Evolutionary conservation across 805 yeast genomes (phyloP), one percentile per base, ranked within the genome.

Genomic region (Komagataella pseudopastoris): DNA sequence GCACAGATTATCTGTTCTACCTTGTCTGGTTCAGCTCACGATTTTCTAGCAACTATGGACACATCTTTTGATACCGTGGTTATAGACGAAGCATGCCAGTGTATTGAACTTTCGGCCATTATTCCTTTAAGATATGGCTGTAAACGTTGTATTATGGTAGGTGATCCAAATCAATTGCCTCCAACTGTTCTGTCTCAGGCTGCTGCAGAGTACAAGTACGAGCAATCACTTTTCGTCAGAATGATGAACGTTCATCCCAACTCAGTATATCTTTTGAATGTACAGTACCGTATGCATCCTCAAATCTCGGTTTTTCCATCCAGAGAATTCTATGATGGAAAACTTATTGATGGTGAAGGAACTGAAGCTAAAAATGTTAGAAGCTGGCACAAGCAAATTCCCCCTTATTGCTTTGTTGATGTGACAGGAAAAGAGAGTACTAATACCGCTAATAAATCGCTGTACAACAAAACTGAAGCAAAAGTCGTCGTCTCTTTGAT

Each of bases 281-380:
- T 88, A 8, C 99, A 91, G 63, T 91, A 91, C 63, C 91, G 99
- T 70, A 91, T 93, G 99, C 96, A 95, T 65, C 97, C 99, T 0
- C 81, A 75, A 3, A 93, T 93, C 49, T 86, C 97, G 17, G 64
- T 57, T 48, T 95, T 93, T 63, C 99, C 99, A 1, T 85, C 96
- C 23, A 61, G 68, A 10, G 86, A 87, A 61, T 95, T 93, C 62
- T 93, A 93, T 61, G 62, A 78, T 6, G 83, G 87, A 0, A 74
- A 73, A 52, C 72, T 93, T 51, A 68, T 77, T 48, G 95, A 90
- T 64, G 99, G 97, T 3, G 81, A 78, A 1, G 74, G 72, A n/a
- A 85, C 90, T 84, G 75, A 68, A 1, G 67, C 59, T 6, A 59
- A 72, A 23, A 88, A 85, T 8, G 56, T 60, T 2, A 70, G 88